Percentiles rank a stretch among this genome's conserved stretches.
These are phyloP conservation scores for Nepenthes mirabilis DNA, from an alignment of 148 eudicot species.

Conservation along the genomic window DNA sequence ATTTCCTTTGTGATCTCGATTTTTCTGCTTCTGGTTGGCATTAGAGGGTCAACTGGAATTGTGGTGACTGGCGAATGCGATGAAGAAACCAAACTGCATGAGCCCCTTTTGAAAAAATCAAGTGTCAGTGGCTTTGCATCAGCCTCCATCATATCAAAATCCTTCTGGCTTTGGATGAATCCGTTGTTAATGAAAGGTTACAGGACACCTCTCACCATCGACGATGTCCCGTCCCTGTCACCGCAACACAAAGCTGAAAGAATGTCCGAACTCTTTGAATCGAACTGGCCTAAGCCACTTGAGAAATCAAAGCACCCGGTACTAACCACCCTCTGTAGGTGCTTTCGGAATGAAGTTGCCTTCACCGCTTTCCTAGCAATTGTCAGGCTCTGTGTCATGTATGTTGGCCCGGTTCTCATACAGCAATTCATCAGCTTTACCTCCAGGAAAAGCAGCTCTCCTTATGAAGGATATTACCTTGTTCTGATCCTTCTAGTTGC, in stretches of 20 bases:
- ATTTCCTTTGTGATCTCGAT: conserved; percentile 31
- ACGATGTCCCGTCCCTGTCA: conserved; percentile 69
- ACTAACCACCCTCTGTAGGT: conserved; percentile 48
- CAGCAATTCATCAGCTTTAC: conserved; percentile 64
- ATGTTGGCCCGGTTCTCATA: conserved; percentile 70
- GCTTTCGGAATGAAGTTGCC: conserved; percentile 65
- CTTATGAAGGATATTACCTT: conserved; percentile 75
- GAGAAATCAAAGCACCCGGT: conserved; percentile 74
- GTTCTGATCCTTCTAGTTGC: conserved; percentile 52
- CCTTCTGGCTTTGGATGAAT: conserved; percentile 80
- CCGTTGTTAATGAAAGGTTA: conserved; percentile 71
- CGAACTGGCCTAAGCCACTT: conserved; percentile 63
- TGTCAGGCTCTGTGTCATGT: conserved; percentile 62
- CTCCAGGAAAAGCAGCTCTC: conserved; percentile 47
- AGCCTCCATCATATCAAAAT: conserved; percentile 56
- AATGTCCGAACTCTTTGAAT: conserved; percentile 58
- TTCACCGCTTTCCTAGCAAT: conserved; percentile 80
- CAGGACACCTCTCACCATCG: conserved; percentile 38
- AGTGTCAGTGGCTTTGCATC: conserved; percentile 45
- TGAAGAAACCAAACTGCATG: conserved; percentile 20
- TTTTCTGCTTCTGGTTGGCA: conserved; percentile 30
- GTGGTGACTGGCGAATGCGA: conserved; percentile 16
- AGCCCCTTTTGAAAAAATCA: conserved; percentile 40
- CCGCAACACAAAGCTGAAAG: conserved; percentile 60
- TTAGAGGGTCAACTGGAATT: conserved; percentile 60